phyloP scores from a whole-genome alignment of 2,329 filamentous ascomycete species.

The Trichoderma atroviride region DNA sequence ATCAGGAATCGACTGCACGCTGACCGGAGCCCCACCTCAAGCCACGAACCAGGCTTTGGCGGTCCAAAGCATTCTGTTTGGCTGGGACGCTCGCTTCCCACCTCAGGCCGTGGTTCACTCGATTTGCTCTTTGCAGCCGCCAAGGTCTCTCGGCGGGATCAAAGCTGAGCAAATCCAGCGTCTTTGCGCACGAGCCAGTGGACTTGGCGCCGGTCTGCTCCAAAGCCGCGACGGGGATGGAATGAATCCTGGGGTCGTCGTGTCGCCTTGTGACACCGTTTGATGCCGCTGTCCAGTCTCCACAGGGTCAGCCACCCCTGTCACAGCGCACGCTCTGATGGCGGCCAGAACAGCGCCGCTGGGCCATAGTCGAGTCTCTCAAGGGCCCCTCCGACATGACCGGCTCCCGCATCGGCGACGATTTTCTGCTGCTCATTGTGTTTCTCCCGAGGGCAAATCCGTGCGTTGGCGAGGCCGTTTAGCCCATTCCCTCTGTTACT shows the following conservation, averaged over 20 bases:
- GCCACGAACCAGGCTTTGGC: constrained; percentile 25
- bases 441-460: neutral
- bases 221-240: constrained; percentile 14
- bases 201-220: constrained; percentile 19
- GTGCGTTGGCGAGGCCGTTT: neutral
- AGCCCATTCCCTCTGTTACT: neutral
- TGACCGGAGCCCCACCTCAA: constrained; percentile 30
- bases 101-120: neutral
- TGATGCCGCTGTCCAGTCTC: constrained; percentile 28
- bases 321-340: constrained; percentile 29
- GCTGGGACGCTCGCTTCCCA: constrained; percentile 9
- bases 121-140: constrained; percentile 20
- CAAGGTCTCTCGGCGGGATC: constrained; percentile 9
- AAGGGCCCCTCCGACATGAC: constrained; percentile 25
- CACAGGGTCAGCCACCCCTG: constrained; percentile 31
- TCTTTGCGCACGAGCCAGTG: constrained; percentile 6
- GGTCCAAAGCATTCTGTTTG: constrained; percentile 20
- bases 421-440: constrained; percentile 1
- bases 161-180: constrained; percentile 15
- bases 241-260: constrained; percentile 27
- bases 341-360: constrained; percentile 27
- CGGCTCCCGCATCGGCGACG: constrained; percentile 20
- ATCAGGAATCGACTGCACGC: constrained; percentile 22
- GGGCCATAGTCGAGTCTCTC: constrained; percentile 23
- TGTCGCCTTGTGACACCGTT: constrained; percentile 31